These are phyloP conservation scores for Ricinus communis DNA, from an alignment of 345 rosid genomes.

Conservation along the genomic window DNA sequence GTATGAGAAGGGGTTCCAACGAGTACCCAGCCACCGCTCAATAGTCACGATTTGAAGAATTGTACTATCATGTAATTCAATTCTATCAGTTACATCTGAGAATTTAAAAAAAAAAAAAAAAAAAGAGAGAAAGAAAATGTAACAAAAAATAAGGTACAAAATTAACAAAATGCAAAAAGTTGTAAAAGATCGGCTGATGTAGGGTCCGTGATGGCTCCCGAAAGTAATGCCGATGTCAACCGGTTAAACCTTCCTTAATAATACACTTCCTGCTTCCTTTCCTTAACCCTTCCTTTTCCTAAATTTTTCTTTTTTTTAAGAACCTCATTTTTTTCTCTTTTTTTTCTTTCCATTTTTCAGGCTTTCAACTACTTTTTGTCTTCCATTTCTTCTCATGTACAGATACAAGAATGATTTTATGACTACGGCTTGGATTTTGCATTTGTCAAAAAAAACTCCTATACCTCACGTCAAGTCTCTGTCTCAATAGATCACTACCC, in stretches of 20 bases:
- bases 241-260: conserved; percentile 40
- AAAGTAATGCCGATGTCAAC: conserved; percentile 39
- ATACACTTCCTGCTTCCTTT: conserved; percentile 37
- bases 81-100: conserved; percentile 62
- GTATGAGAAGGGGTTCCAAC: no score
- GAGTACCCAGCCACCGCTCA: background rate
- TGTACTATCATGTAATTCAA: conserved; percentile 49
- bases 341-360: conserved; percentile 16
- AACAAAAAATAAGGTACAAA: conserved; percentile 46
- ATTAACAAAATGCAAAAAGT: conserved; percentile 38
- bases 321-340: background rate
- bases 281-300: conserved; percentile 24
- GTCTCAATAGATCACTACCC: conserved; percentile 73
- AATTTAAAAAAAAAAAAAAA: background rate
- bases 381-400: conserved; percentile 55
- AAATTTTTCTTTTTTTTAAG: conserved; percentile 3
- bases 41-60: conserved; percentile 23
- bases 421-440: conserved; percentile 30
- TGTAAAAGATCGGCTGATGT: conserved; percentile 30
- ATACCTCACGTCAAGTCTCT: conserved; percentile 30
- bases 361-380: conserved; percentile 37
- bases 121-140: conserved; percentile 25
- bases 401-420: conserved; percentile 53
- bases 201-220: conserved; percentile 38
- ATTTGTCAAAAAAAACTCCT: conserved; percentile 44